Base-by-base conservation (phyloP, 1,139 yeast genomes). In the Petasospora fabianii region DNA sequence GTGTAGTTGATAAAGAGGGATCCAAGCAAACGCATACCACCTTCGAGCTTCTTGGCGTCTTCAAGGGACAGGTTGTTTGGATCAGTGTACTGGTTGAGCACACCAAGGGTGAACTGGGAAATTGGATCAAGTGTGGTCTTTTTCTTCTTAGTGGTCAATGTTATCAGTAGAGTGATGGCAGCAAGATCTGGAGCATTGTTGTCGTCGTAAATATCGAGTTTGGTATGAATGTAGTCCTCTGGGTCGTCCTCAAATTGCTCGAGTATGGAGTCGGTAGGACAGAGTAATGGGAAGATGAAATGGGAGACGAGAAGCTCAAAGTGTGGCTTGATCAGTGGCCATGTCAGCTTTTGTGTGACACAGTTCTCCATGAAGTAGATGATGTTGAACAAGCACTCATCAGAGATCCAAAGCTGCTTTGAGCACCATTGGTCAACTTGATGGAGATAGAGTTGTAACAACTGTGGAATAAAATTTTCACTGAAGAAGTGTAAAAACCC, bases 181-280 rank as follows among this genome's bases (percentile, higher is more conserved):
- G 88, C 86, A 36, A 73, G 64, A 56, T 82, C 87, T n/a, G 87
- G 83, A 12, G 80, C 69, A 43, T 71, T 66, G 41, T 73, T 80
- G 40, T 77, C 83, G 40, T 65, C 67, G 58, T 75, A 75, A 26
- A 76, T 65, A 57, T 87, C 95, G 55, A 87, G 71, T 43, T 80
- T 77, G 50, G 83, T 72, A 60, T 85, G 90, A 47, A 92, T 84
- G 58, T 88, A 92, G 60, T 90, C 97, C 42, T 78, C 84, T 6
- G 97, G 97, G 56, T 92, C 97, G 46, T 75, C 77, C 47, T 88
- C 96, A 64, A 85, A 90, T 26, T 77, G 64, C 48, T 86, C 95
- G 44, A 88, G 66, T 19, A 77, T 77, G 11, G 73, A 76, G 44
- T 84, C 84, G 16, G 75, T 71, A 10, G 95, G 90, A 47, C 85